Percentiles rank a stretch among this genome's conserved stretches.
These are phyloP conservation scores for Lasiosphaeria ovina DNA, from an alignment of 495 filamentous ascomycete species.

Conservation along the genomic window DNA sequence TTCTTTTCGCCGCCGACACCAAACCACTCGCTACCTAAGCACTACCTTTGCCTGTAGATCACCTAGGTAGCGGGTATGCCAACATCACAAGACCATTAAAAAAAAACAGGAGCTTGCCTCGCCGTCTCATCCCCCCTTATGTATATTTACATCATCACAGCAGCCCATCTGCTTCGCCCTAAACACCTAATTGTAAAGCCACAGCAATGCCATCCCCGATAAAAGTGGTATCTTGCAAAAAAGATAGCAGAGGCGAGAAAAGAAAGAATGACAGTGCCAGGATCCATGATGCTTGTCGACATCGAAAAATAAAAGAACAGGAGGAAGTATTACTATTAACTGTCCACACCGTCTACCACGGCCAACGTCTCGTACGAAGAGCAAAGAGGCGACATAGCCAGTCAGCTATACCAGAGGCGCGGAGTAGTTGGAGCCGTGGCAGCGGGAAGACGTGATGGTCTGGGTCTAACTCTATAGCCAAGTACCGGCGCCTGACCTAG, in stretches of 20 bases:
- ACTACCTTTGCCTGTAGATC: too few species aligned
- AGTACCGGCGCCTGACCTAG: slow-evolving; percentile 12
- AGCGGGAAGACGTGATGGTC: background rate
- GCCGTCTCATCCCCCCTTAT: too few species aligned
- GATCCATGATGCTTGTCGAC: background rate
- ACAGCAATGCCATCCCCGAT: background rate
- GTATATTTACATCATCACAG: too few species aligned
- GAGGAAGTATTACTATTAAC: background rate
- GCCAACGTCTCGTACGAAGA: background rate
- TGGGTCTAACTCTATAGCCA: background rate
- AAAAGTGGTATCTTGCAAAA: background rate
- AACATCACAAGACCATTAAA: too few species aligned
- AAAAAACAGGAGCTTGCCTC: too few species aligned
- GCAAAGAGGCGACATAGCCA: background rate
- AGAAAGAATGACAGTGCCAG: background rate
- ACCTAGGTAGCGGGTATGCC: too few species aligned
- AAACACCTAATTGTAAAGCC: too few species aligned
- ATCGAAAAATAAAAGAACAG: background rate
- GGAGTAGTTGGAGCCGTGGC: background rate
- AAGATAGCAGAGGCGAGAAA: background rate
- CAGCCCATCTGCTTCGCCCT: too few species aligned
- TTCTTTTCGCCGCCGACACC: too few species aligned
- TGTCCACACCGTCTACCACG: background rate
- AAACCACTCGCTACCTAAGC: too few species aligned
- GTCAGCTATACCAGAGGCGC: background rate